A percentile compares a stretch with the other conserved stretches of the same genome.
Evolutionary conservation across 1,284 basidiomycete species (phyloP).

Genomic region (Pseudozyma tsukubaensis): DNA sequence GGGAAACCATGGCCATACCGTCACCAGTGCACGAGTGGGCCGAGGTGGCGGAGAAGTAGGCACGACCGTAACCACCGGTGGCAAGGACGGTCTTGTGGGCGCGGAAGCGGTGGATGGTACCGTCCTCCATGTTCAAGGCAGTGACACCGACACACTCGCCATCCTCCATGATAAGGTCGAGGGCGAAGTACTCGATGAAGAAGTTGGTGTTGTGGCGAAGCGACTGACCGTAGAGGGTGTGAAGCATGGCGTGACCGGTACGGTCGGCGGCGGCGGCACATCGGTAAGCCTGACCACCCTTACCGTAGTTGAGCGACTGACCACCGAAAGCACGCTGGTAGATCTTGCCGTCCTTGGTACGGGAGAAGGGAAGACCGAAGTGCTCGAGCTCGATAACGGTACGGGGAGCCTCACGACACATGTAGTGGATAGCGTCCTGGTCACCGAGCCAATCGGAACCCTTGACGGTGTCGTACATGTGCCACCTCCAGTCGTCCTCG

Average conservation of each 20-base stretch:
- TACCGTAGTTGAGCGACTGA: conserved; percentile 95
- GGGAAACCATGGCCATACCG: conserved; percentile 97
- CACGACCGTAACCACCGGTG: conserved; percentile 97
- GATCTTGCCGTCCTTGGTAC: conserved; percentile 99
- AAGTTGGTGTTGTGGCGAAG: conserved; percentile 99
- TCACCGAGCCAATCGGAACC: conserved; percentile 99
- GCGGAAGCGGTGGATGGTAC: conserved; percentile 97
- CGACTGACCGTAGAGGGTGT: conserved; percentile 98
- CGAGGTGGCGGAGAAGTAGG: conserved; percentile 98
- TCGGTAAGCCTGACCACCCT: conserved; percentile 98
- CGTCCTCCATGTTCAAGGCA: conserved; percentile 99
- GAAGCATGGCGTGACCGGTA: conserved; percentile 97
- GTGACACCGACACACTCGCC: conserved; percentile 99
- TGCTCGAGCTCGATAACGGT: conserved; percentile 97
- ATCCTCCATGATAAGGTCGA: conserved; percentile 95
- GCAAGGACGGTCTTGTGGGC: conserved; percentile 98
- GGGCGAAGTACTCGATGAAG: conserved; percentile 99
- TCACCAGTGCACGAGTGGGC: conserved; percentile 99
- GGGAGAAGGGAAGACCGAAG: conserved; percentile 98
- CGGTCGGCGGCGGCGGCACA: conserved; percentile 99
- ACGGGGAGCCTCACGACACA: conserved; percentile 94
- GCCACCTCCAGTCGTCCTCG: conserved; percentile 94
- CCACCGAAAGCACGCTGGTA: conserved; percentile 99
- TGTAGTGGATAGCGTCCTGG: conserved; percentile 99
- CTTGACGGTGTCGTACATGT: conserved; percentile 99